These are phyloP conservation scores for Penicillium carneum DNA, from an alignment of 2,329 filamentous ascomycete genomes.

Conservation along the genomic window DNA sequence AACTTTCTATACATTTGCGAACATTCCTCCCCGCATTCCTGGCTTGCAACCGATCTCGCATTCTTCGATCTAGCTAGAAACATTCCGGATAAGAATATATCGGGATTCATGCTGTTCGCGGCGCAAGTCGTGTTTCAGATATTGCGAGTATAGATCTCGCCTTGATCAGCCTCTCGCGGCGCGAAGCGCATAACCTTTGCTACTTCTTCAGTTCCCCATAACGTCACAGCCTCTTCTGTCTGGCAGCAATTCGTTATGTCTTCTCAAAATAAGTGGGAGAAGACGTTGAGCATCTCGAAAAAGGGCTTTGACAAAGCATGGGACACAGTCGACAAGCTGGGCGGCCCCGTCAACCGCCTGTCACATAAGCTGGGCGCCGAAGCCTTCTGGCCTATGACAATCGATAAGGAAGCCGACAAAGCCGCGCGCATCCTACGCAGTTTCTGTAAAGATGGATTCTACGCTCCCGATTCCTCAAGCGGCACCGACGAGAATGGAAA, in stretches of 20 bases:
- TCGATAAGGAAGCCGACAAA: conserved; percentile 91
- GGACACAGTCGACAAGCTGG: conserved; percentile 71
- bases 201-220: neutral
- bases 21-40: conserved; percentile 30
- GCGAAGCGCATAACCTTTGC: neutral
- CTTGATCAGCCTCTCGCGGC: neutral
- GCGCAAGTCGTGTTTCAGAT: conserved; percentile 25
- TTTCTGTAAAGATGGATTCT: conserved; percentile 84
- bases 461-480: conserved; percentile 63
- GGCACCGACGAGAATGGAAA: conserved; percentile 54
- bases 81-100: conserved; percentile 32
- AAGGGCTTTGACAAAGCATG: conserved; percentile 78
- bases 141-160: conserved; percentile 22
- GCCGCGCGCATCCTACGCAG: conserved; percentile 86
- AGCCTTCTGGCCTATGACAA: conserved; percentile 82
- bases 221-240: neutral
- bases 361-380: conserved; percentile 83
- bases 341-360: conserved; percentile 78
- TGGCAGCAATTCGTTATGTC: conserved; percentile 40
- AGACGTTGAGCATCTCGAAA: conserved; percentile 62
- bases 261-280: conserved; percentile 63
- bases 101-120: conserved; percentile 30
- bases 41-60: conserved; percentile 22
- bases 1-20: neutral
- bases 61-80: conserved; percentile 16